Base-by-base conservation (phyloP, 176 grass and related monocot species). In the Carex scoparia region DNA sequence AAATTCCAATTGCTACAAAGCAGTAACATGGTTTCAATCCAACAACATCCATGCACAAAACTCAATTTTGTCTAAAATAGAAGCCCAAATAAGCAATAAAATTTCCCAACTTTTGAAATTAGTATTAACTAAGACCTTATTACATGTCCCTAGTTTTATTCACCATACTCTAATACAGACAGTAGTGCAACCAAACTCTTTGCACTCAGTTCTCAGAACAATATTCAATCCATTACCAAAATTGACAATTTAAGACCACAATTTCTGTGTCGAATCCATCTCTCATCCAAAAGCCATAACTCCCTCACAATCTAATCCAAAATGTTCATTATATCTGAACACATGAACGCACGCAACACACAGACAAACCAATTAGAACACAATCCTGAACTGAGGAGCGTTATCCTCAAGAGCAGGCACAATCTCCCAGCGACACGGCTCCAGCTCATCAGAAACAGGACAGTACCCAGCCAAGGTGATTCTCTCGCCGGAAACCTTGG, bases 371-470 rank as follows among this genome's bases (percentile, higher is more conserved):
- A 83, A 83, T 94, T 88, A 97, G 84, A 98, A 98, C 30, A 94
- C 92, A 80, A 98, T 94, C 70, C 95, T 92, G 92, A 98, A 93
- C 49, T 93, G 95, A 78, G 95, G 95, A 16, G 95, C 95, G 67
- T 94, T 83, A 15, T 88, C 87, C 0, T 87, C 88, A 0, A 85
- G 12, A 11, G 88, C 89, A 37, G 95, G 86, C 12, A 94, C 86
- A 19, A 97, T 86, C 85, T 93, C 91, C 95, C 95, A 97, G 76
- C 92, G 89, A 69, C 95, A 97, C 4, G 92, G 95, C 92, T 97
- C 95, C 51, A 97, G 86, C 51, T 93, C 92, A 61, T 97, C 95
- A 0, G 92, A 97, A 8, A 97, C 90, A 7, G 95, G 92, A 56
- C 95, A 97, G 86, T 94, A 94, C 0, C 94, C 94, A 1, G 92